Evolutionary conservation across 306 rosid species (phyloP).

Genomic region (Pterocarpus macrocarpus): DNA sequence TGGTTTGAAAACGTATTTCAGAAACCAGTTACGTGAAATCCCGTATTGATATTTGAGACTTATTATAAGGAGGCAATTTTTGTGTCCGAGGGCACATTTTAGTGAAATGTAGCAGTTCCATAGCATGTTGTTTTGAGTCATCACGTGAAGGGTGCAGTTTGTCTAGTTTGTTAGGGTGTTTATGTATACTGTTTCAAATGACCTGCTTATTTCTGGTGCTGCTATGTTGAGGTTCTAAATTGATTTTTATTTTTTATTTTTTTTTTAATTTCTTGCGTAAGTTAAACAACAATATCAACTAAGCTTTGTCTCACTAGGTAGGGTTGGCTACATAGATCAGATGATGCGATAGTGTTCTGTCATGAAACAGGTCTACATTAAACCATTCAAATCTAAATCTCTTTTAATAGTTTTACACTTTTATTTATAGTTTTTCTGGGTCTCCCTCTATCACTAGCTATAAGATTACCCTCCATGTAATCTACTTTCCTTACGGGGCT

Average conservation of each 20-base stretch:
- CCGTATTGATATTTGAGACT: background rate
- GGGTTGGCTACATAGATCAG: too few relatives aligned
- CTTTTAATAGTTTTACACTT: too few relatives aligned
- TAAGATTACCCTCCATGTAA: too few relatives aligned
- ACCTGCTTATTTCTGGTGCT: conserved; percentile 13
- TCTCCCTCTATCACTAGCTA: too few relatives aligned
- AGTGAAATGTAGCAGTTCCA: conserved; percentile 7
- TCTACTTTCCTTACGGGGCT: too few relatives aligned
- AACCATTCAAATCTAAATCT: too few relatives aligned
- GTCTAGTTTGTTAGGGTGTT: conserved; percentile 31
- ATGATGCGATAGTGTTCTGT: too few relatives aligned
- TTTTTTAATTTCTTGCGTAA: background rate
- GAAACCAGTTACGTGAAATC: conserved; percentile 3
- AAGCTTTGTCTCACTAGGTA: too few relatives aligned
- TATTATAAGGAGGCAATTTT: conserved; percentile 7
- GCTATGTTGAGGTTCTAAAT: background rate
- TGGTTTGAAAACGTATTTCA: background rate
- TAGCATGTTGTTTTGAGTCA: conserved; percentile 23
- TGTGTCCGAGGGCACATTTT: background rate
- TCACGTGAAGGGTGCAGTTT: conserved; percentile 17
- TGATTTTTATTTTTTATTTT: background rate
- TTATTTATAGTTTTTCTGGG: too few relatives aligned
- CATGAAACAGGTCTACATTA: too few relatives aligned
- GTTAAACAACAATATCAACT: too few relatives aligned
- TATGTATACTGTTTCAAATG: conserved; percentile 16